Evolutionary conservation across 2,329 filamentous ascomycete species (phyloP).

Genomic region (Ceratocystis cacaofunesta): DNA sequence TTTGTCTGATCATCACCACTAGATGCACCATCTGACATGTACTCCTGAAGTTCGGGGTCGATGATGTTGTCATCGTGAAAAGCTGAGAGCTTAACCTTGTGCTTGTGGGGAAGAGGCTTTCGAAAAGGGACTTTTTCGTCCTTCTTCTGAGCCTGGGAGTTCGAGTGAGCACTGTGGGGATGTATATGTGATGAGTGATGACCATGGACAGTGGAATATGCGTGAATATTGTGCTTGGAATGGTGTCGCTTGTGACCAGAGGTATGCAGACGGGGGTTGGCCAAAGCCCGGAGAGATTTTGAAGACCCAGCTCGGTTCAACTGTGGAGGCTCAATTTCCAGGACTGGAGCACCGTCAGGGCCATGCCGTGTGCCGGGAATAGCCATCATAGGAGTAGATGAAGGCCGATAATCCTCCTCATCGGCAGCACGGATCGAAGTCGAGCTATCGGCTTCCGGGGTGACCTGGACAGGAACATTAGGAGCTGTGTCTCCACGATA

Average conservation of each 20-base stretch:
- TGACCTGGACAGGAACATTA: slow-evolving; percentile 4
- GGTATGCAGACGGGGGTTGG: slow-evolving; percentile 57
- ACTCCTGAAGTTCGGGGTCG: slow-evolving; percentile 85
- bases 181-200: slow-evolving; percentile 1
- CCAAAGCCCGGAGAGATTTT: slow-evolving; percentile 64
- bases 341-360: slow-evolving; percentile 65
- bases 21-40: slow-evolving; percentile 78
- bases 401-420: slow-evolving; percentile 34
- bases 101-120: slow-evolving; percentile 56
- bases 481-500: slow-evolving; percentile 9
- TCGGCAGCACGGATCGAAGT: slow-evolving; percentile 22
- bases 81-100: slow-evolving; percentile 58
- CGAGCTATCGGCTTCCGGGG: slow-evolving; percentile 10
- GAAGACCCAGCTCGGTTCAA: slow-evolving; percentile 87
- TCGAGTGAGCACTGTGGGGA: background rate
- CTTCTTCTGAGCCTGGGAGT: background rate
- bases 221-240: slow-evolving; percentile 57
- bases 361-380: slow-evolving; percentile 61
- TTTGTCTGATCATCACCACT: slow-evolving; percentile 86
- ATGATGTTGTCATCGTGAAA: slow-evolving; percentile 99
- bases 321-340: slow-evolving; percentile 79
- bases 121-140: slow-evolving; percentile 16
- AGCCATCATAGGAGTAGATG: slow-evolving; percentile 55
- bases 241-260: slow-evolving; percentile 70
- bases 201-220: background rate